A percentile compares a stretch with the other conserved stretches of the same genome.
Conservation (phyloP, 2,329 filamentous ascomycete genomes). For the Reticulascus tulasneorum region DNA sequence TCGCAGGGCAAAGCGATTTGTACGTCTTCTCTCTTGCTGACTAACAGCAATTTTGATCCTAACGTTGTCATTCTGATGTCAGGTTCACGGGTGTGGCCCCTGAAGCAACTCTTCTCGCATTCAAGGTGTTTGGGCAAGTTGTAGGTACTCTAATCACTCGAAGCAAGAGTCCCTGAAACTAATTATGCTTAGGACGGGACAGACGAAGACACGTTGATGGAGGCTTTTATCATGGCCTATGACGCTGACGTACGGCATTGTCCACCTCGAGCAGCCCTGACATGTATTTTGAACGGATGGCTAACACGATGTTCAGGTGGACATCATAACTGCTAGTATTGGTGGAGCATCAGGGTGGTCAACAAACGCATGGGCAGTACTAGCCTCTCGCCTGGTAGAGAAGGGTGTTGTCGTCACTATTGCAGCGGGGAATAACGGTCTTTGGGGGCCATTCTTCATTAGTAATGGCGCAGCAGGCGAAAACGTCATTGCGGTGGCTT, state of each 20-base stretch:
- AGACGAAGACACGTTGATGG: no score
- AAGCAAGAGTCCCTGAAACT: neutral
- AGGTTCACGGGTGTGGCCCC: slow-evolving; percentile 21
- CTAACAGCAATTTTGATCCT: no score
- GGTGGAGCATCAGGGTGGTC: slow-evolving; percentile 33
- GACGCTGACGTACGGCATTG: no score
- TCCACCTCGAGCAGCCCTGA: no score
- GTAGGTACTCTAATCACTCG: neutral
- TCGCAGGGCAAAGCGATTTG: slow-evolving; percentile 17
- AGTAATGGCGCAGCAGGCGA: slow-evolving; percentile 35
- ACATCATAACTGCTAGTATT: slow-evolving; percentile 40
- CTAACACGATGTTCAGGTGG: slow-evolving; percentile 16
- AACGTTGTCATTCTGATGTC: neutral
- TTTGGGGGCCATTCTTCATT: slow-evolving; percentile 42
- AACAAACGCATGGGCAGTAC: slow-evolving; percentile 38
- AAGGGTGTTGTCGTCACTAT: slow-evolving; percentile 46
- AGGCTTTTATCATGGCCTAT: neutral
- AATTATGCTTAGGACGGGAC: slow-evolving; percentile 7
- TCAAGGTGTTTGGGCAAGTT: slow-evolving; percentile 19
- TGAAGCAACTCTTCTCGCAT: slow-evolving; percentile 16
- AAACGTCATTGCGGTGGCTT: slow-evolving; percentile 40
- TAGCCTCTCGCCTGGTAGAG: slow-evolving; percentile 37
- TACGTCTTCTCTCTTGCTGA: neutral
- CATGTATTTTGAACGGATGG: no score
- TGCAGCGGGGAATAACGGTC: slow-evolving; percentile 48